These are phyloP conservation scores for Zea mays DNA, from an alignment of 176 grass and related monocot genomes.

Conservation along the genomic window Zm-B73-REFERENCE-NAM-5.0 NC_050102.1:173772501-173773000, in stretches of 20 bases:
- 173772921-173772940: constrained; percentile 71
- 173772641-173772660: constrained; percentile 44
- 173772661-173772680: constrained; percentile 99
- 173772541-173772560: constrained; percentile 72
- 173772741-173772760: constrained; percentile 41
- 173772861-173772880: constrained; percentile 1
- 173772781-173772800: neutral
- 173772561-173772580: constrained; percentile 76
- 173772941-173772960: constrained; percentile 97
- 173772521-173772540: constrained; percentile 97
- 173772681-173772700: constrained; percentile 81
- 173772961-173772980: constrained; percentile 97
- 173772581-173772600: constrained; percentile 43
- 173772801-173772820: constrained; percentile 5
- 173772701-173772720: constrained; percentile 67
- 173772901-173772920: constrained; percentile 1
- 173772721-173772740: constrained; percentile 80
- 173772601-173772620: constrained; percentile 5
- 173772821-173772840: neutral
- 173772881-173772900: constrained; percentile 17
- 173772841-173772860: neutral
- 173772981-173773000: constrained; percentile 91
- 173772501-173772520: constrained; percentile 59
- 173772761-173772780: constrained; percentile 14
- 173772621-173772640: neutral